A percentile compares a stretch with the other conserved stretches of the same genome.
These are phyloP conservation scores for Xylariaceae sp. DNA, from an alignment of 2,329 filamentous ascomycete genomes.

Conservation along the genomic window DNA sequence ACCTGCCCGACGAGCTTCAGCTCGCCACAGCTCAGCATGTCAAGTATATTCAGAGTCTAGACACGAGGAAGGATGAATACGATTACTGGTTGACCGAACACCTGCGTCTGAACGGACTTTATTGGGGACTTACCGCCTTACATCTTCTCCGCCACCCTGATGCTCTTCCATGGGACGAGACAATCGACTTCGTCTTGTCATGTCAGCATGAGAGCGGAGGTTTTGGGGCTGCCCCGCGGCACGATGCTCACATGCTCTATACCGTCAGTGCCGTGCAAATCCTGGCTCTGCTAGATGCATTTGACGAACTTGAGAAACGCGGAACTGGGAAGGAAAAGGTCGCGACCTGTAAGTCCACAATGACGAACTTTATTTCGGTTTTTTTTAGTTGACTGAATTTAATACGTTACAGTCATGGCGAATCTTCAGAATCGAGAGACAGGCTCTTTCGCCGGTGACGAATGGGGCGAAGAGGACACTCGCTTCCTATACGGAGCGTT, in stretches of 20 bases:
- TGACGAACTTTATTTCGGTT: slow-evolving; percentile 11
- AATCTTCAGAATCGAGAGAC: slow-evolving; percentile 73
- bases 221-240: slow-evolving; percentile 88
- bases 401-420: slow-evolving; percentile 61
- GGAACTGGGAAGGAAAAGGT: slow-evolving; percentile 69
- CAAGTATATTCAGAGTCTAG: slow-evolving; percentile 86
- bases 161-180: slow-evolving; percentile 72
- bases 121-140: slow-evolving; percentile 90
- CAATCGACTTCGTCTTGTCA: slow-evolving; percentile 91
- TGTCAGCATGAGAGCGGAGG: slow-evolving; percentile 86
- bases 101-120: slow-evolving; percentile 88
- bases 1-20: slow-evolving; percentile 38
- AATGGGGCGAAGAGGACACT: slow-evolving; percentile 96
- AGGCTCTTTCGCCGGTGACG: slow-evolving; percentile 88
- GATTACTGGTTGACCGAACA: slow-evolving; percentile 99
- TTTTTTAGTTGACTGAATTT: slow-evolving; percentile 12
- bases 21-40: slow-evolving; percentile 65
- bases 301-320: slow-evolving; percentile 73
- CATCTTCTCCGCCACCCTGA: slow-evolving; percentile 79
- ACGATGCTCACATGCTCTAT: slow-evolving; percentile 94
- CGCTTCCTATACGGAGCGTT: slow-evolving; percentile 89
- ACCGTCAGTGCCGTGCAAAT: slow-evolving; percentile 95
- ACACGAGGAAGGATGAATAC: slow-evolving; percentile 87
- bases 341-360: slow-evolving; percentile 65
- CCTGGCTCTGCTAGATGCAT: slow-evolving; percentile 77